Evolutionary conservation across 495 filamentous ascomycete genomes (phyloP).

Genomic region (Astrocystis sublimbata): DNA sequence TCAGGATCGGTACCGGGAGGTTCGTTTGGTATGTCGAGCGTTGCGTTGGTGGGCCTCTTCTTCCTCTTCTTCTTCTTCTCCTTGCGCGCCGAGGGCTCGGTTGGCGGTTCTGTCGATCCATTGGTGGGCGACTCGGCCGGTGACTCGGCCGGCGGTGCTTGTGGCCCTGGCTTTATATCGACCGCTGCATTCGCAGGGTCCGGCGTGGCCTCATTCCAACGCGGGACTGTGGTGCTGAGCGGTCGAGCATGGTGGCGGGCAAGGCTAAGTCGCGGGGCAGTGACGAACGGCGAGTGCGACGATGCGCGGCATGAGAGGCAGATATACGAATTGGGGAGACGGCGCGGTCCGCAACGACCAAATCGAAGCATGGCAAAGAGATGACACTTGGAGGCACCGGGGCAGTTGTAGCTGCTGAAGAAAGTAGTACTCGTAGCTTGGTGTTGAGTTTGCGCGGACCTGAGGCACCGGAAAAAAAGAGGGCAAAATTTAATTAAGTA

Average conservation of each 20-base stretch:
- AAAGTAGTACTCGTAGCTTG: too few relatives aligned
- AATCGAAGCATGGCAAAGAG: slow-evolving; percentile 36
- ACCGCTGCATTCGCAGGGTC: not conserved
- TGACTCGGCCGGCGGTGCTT: not conserved
- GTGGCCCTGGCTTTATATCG: not conserved
- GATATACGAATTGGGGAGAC: slow-evolving; percentile 28
- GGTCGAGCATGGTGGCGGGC: slow-evolving; percentile 9
- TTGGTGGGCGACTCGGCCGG: too few relatives aligned
- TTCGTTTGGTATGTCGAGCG: not conserved
- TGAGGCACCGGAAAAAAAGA: not conserved
- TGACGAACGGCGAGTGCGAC: not conserved
- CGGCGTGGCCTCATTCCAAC: not conserved
- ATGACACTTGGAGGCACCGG: slow-evolving; percentile 6
- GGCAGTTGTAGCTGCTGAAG: not conserved
- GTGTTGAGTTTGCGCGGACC: not conserved
- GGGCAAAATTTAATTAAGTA: too few relatives aligned
- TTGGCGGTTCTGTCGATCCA: not conserved
- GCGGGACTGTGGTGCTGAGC: slow-evolving; percentile 14
- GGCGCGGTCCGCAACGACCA: slow-evolving; percentile 24
- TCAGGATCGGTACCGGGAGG: not conserved
- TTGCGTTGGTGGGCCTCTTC: not conserved
- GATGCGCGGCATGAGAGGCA: slow-evolving; percentile 28
- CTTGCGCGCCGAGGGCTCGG: not conserved
- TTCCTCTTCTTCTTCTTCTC: slow-evolving; percentile 1
- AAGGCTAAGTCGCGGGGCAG: not conserved